Percentiles rank a stretch among this genome's conserved stretches.
phyloP scores from a whole-genome alignment of 2,329 filamentous ascomycete genomes.

The Boeremia lycopersici region DNA sequence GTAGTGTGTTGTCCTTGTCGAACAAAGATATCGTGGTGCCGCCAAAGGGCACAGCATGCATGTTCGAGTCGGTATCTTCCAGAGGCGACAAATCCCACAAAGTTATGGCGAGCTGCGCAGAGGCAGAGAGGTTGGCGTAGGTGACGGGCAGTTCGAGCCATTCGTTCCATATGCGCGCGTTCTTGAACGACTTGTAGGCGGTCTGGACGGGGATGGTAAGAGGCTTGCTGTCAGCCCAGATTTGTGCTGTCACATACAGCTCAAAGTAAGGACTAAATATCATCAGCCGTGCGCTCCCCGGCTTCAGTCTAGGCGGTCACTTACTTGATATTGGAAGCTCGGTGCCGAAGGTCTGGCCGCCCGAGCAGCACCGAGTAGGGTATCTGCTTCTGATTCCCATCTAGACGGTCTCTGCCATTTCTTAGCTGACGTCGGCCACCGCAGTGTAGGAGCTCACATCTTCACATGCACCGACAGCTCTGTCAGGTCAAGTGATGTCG shows the following conservation, averaged over 20 bases:
- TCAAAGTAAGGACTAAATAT: conserved; percentile 75
- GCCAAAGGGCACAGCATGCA: conserved; percentile 87
- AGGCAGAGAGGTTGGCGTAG: conserved; percentile 80
- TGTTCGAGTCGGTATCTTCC: conserved; percentile 70
- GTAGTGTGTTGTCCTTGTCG: conserved; percentile 86
- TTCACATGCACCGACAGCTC: conserved; percentile 67
- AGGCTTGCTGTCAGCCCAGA: conserved; percentile 96
- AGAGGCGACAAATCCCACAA: conserved; percentile 91
- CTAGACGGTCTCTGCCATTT: conserved; percentile 68
- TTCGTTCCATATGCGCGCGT: conserved; percentile 82
- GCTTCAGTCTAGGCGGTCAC: conserved; percentile 9
- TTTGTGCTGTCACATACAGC: conserved; percentile 88
- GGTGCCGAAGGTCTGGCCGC: conserved; percentile 79
- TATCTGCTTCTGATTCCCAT: conserved; percentile 77
- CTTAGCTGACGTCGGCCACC: conserved; percentile 24
- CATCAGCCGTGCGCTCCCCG: conserved; percentile 2
- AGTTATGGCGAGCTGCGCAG: conserved; percentile 87
- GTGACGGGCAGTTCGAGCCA: conserved; percentile 89
- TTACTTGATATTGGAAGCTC: conserved; percentile 82
- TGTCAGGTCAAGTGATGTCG: conserved; percentile 82
- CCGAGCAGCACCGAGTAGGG: conserved; percentile 79
- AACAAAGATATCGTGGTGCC: conserved; percentile 93
- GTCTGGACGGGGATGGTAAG: conserved; percentile 92
- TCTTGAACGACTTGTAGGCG: conserved; percentile 87
- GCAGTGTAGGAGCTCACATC: conserved; percentile 56